Evolutionary conservation across 2,329 filamentous ascomycete genomes (phyloP).

Genomic region (Didymella lethalis): DNA sequence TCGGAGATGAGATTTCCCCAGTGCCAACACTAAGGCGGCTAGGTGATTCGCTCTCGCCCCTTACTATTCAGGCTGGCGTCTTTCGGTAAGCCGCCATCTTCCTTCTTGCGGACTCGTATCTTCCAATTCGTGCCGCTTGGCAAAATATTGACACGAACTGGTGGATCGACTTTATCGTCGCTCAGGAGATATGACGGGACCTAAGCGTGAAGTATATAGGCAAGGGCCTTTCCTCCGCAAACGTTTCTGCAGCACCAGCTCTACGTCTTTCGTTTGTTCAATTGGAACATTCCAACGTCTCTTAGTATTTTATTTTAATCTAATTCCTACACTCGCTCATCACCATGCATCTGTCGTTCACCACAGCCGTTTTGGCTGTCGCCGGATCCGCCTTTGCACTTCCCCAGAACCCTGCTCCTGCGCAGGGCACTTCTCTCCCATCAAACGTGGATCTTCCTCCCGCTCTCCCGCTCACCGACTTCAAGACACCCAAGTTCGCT

Average conservation of each 20-base stretch:
- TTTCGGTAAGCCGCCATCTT: slow-evolving; percentile 18
- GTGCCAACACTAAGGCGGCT: slow-evolving; percentile 18
- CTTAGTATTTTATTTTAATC: slow-evolving; percentile 22
- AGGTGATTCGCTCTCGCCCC: slow-evolving; percentile 19
- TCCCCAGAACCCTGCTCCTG: slow-evolving; percentile 22
- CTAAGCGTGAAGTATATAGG: slow-evolving; percentile 10
- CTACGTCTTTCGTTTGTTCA: slow-evolving; percentile 23
- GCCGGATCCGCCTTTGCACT: slow-evolving; percentile 21
- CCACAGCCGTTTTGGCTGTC: slow-evolving; percentile 21
- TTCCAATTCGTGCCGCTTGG: slow-evolving; percentile 8
- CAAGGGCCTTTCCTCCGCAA: slow-evolving; percentile 13
- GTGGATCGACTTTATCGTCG: slow-evolving; percentile 19
- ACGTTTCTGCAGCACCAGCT: slow-evolving; percentile 20
- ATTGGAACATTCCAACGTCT: slow-evolving; percentile 15
- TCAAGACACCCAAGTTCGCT: slow-evolving; percentile 27
- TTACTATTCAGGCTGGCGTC: slow-evolving; percentile 22
- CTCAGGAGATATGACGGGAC: slow-evolving; percentile 20
- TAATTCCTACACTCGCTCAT: slow-evolving; percentile 17
- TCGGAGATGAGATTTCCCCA: slow-evolving; percentile 22
- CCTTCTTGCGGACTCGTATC: slow-evolving; percentile 15
- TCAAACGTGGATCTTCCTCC: slow-evolving; percentile 10
- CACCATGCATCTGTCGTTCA: slow-evolving; percentile 22
- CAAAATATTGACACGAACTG: slow-evolving; percentile 18
- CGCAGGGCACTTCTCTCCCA: slow-evolving; percentile 17
- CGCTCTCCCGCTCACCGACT: slow-evolving; percentile 17